These are phyloP conservation scores for Skeletonema tropicum DNA, from an alignment of 108 stramenopile genomes.

Conservation along the genomic window DNA sequence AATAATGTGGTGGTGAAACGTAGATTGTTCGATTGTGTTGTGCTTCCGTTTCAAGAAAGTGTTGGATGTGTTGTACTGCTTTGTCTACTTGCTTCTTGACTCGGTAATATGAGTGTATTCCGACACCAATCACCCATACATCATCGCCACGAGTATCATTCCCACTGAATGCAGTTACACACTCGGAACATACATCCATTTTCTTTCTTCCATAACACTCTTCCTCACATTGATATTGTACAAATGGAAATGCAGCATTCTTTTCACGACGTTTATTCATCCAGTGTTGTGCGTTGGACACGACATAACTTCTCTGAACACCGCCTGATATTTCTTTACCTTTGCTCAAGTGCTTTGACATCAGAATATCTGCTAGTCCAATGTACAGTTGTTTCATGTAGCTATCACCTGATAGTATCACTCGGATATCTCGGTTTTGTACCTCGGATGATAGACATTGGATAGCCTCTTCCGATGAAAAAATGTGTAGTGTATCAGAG, in stretches of 20 bases:
- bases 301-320: neutral
- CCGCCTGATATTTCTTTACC: neutral
- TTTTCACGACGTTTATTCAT: neutral
- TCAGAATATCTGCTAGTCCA: slow-evolving; percentile 26
- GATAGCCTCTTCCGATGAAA: slow-evolving; percentile 27
- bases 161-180: neutral
- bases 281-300: neutral
- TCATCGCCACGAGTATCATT: neutral
- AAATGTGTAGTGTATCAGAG: neutral
- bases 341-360: slow-evolving; percentile 9
- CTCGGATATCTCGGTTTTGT: neutral
- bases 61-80: no score
- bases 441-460: slow-evolving; percentile 6
- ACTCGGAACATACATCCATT: neutral
- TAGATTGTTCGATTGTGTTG: no score
- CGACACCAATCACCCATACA: no score
- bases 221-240: slow-evolving; percentile 4
- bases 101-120: no score
- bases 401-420: slow-evolving; percentile 28
- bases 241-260: neutral
- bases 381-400: slow-evolving; percentile 33
- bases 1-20: no score
- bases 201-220: slow-evolving; percentile 6
- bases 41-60: no score
- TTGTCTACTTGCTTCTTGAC: no score